Base-by-base conservation (phyloP, 306 rosid species). In the Quercus mongolica region DNA sequence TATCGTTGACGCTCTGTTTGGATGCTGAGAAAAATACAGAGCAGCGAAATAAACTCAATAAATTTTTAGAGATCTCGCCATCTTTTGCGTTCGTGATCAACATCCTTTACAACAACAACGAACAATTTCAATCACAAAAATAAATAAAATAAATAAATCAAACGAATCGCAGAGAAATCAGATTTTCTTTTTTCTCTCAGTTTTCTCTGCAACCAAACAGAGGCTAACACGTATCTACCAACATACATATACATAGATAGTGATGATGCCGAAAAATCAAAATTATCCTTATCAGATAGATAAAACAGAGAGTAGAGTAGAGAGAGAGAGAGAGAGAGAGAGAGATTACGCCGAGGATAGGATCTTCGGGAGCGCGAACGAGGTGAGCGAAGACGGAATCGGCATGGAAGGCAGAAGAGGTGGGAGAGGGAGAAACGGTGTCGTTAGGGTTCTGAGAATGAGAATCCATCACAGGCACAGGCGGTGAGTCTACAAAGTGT, bases 311-410 rank as follows among this genome's bases (percentile, higher is more conserved):
- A 38, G 46, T 1, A 38, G 46, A 38, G 46, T 6, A 33, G 35
- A 18, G 19, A 52, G 26, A 55, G 44, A n/a, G 52, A n/a, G n/a
- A 57, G 35, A 64, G 31, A 46, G 64, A n/a, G 52, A 64, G 56
- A 69, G 44, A 79, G 21, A 74, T 30, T 90, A 96, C 98, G 81
- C 99, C 98, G 68, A 96, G 98, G 68, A 96, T 96, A 70, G 98
- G 93, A 93, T 96, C 99, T 88, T 96, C 99, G 6, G 99, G 97
- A 76, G 91, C 99, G 17, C 86, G 99, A 56, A 73, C 88, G n/a
- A 96, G 78, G 41, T 93, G 97, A 88, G 88, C 86, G 78, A 96
- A 96, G 80, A 89, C 93, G 49, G 98, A 93, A 81, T 78, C 83
- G 83, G 57, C 80, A 21, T 72, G 57, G 17, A 41, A 41, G 46